Conservation (phyloP, 2,329 filamentous ascomycete species). For the Xylariaceae sp. region DNA sequence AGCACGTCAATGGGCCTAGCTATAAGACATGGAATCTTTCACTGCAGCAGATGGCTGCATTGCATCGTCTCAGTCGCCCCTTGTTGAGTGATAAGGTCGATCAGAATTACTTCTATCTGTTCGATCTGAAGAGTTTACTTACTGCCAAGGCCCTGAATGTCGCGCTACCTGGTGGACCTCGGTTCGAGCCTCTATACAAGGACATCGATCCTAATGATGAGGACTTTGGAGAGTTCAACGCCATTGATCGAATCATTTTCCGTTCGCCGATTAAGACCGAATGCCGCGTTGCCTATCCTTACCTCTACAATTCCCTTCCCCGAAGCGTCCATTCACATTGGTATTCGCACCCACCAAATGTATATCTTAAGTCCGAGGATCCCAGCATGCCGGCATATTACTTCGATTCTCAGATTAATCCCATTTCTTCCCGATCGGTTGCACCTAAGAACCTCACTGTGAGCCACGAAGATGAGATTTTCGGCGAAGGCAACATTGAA, state of each 20-base stretch:
- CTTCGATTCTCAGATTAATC: conserved; percentile 96
- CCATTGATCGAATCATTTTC: conserved; percentile 98
- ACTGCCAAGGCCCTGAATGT: conserved; percentile 97
- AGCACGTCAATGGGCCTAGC: conserved; percentile 92
- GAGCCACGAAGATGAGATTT: conserved; percentile 90
- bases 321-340: conserved; percentile 88
- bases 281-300: conserved; percentile 90
- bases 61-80: conserved; percentile 87
- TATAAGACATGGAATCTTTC: conserved; percentile 95
- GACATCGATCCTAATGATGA: conserved; percentile 98
- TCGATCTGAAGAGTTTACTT: conserved; percentile 89
- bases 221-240: conserved; percentile 99
- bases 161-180: conserved; percentile 91
- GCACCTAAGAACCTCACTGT: conserved; percentile 90
- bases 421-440: conserved; percentile 90
- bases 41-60: conserved; percentile 89
- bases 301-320: conserved; percentile 92
- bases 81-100: conserved; percentile 88
- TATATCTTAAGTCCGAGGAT: conserved; percentile 84
- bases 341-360: conserved; percentile 90
- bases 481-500: conserved; percentile 71
- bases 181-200: conserved; percentile 96
- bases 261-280: conserved; percentile 90
- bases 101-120: conserved; percentile 97
- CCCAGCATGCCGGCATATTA: conserved; percentile 91